These are phyloP conservation scores for Pythium phragmitis DNA, from an alignment of 352 stramenopile genomes.

Conservation along the genomic window DNA sequence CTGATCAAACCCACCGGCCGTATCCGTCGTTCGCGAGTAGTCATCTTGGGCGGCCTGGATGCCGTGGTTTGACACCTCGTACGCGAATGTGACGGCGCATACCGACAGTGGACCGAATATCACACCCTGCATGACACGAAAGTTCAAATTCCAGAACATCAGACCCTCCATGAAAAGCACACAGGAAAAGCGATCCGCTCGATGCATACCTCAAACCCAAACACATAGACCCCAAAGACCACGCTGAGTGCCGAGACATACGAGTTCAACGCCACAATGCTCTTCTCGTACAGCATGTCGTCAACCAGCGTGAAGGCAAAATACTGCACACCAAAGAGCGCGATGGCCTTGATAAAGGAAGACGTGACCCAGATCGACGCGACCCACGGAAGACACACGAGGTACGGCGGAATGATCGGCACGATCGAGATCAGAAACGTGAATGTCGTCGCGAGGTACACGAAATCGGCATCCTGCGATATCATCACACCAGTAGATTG, in stretches of 20 bases:
- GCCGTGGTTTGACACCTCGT: constrained; percentile 85
- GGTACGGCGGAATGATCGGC: constrained; percentile 82
- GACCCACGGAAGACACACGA: constrained; percentile 84
- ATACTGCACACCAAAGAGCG: constrained; percentile 82
- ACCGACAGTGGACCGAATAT: constrained; percentile 85
- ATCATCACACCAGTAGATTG: background rate
- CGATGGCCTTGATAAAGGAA: constrained; percentile 78
- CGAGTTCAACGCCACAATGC: constrained; percentile 79
- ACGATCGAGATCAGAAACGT: constrained; percentile 90
- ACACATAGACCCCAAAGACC: constrained; percentile 86
- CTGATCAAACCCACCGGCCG: constrained; percentile 25
- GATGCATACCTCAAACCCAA: constrained; percentile 72
- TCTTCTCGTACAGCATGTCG: constrained; percentile 89
- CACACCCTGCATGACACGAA: constrained; percentile 46
- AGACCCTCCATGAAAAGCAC: background rate
- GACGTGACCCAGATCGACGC: constrained; percentile 76
- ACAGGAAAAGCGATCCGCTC: background rate
- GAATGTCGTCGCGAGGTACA: constrained; percentile 82
- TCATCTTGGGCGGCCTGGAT: constrained; percentile 85
- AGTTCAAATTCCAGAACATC: background rate
- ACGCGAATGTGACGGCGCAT: constrained; percentile 81
- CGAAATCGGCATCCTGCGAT: constrained; percentile 77
- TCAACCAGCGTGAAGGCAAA: constrained; percentile 83
- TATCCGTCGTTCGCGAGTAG: constrained; percentile 40
- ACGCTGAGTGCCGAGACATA: constrained; percentile 87